These are phyloP conservation scores for Colletotrichum sp. DNA, from an alignment of 2,329 filamentous ascomycete species.

Conservation along the genomic window DNA sequence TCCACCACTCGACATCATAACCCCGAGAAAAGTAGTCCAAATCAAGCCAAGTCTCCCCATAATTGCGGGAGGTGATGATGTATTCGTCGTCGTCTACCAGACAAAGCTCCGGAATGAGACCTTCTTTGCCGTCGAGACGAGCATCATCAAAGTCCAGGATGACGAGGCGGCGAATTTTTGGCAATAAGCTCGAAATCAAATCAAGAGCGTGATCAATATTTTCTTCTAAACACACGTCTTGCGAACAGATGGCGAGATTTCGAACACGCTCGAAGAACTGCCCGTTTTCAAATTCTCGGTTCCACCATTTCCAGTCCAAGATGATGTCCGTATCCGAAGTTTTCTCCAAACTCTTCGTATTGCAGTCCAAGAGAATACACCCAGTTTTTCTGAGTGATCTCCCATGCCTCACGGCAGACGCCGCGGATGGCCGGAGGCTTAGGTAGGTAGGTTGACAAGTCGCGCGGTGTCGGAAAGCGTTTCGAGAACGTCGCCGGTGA, in stretches of 20 bases:
- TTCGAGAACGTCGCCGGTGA: not conserved
- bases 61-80: not conserved
- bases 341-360: not conserved
- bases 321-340: not conserved
- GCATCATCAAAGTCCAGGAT: not conserved
- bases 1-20: not conserved
- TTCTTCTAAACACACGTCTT: not conserved
- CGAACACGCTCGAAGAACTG: not conserved
- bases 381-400: not conserved
- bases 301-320: not conserved
- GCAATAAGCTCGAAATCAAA: not conserved
- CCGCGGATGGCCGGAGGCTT: not conserved
- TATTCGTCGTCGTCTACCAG: not conserved
- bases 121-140: not conserved
- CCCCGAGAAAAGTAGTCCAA: not conserved
- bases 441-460: not conserved
- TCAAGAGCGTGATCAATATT: accelerated
- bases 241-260: not conserved
- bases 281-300: not conserved
- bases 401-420: not conserved
- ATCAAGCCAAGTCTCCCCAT: not conserved
- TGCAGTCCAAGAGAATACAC: not conserved
- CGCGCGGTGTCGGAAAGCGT: not conserved
- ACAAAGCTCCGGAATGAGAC: not conserved
- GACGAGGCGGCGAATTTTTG: not conserved